These are phyloP conservation scores for Cyphellophora europaea DNA, from an alignment of 2,329 filamentous ascomycete species.

Conservation along the genomic window DNA sequence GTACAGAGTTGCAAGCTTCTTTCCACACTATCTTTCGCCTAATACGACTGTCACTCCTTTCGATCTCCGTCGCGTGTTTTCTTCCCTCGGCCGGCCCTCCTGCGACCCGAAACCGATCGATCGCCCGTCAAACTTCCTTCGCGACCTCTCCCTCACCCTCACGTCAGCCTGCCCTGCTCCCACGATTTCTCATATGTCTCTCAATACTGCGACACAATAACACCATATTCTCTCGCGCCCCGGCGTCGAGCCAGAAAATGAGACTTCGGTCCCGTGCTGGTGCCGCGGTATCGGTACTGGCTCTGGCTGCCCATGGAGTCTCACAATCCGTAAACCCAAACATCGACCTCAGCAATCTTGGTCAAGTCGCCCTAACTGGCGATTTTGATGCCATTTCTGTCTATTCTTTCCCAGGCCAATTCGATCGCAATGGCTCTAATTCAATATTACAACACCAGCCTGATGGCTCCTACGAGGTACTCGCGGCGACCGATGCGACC, in stretches of 20 bases:
- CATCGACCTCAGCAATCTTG: slow-evolving; percentile 69
- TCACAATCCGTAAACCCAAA: slow-evolving; percentile 49
- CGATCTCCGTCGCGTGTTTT: slow-evolving; percentile 8
- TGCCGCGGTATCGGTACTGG: slow-evolving; percentile 10
- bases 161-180: too few relatives aligned
- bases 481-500: slow-evolving; percentile 70
- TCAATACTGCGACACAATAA: slow-evolving; percentile 9
- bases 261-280: slow-evolving; percentile 13
- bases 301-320: slow-evolving; percentile 9
- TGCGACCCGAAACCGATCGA: not conserved
- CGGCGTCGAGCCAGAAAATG: slow-evolving; percentile 16
- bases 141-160: not conserved
- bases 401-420: slow-evolving; percentile 75
- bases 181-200: slow-evolving; percentile 13
- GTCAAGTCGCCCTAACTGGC: slow-evolving; percentile 75
- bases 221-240: slow-evolving; percentile 10
- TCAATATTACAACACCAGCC: slow-evolving; percentile 74
- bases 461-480: slow-evolving; percentile 68
- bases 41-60: too few relatives aligned
- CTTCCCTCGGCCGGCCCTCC: slow-evolving; percentile 3
- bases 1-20: too few relatives aligned
- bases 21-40: too few relatives aligned
- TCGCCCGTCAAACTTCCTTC: not conserved
- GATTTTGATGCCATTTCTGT: slow-evolving; percentile 88
- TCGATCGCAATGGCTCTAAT: slow-evolving; percentile 67